Base-by-base conservation (phyloP, 345 rosid species). In the Triadica sebifera region DNA sequence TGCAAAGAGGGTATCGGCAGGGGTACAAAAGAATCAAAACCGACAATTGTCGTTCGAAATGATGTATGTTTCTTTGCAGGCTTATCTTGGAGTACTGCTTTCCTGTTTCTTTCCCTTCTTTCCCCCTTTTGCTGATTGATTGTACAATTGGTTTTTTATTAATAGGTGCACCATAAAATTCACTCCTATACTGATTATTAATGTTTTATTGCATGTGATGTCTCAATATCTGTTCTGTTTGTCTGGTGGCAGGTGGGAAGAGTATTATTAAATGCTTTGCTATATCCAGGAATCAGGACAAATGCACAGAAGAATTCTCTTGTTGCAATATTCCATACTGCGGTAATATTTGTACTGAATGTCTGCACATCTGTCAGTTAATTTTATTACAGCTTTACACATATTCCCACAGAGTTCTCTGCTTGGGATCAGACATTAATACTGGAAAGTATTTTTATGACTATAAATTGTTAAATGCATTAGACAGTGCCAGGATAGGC, bases 281-380 rank as follows among this genome's bases (percentile, higher is more conserved):
- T 95, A 65, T 95, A 95, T 74, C 84, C 89, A 58, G 96, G 98
- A 83, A 91, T 95, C 84, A 91, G 89, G 88, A 95, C 94, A 24
- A 89, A 61, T 84, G 43, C 78, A 19, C 94, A 87, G 52, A 93
- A 90, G 88, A 93, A 88, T 81, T 88, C 99, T n/a, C 50, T 93
- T 11, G 97, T 90, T 68, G 96, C 91, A 11, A 90, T 95, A 88
- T 93, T 95, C 37, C 99, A 93, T 73, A 87, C 96, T 75, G 80
- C 85, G 90, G 98, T 95, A 91, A 86, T 59, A 2, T 75, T 62
- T 77, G 9, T 50, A 24, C 12, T 22, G 34, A 75, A 61, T 53
- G 51, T 55, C 34, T 73, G n/a, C 53, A 17, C 13, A 24, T 56
- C 55, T 22, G 16, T 65, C 25, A 25, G 37, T 25, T 37, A 56